Evolutionary conservation across 192 early-diverging fungal species (phyloP).

Genomic region (Entomortierella parvispora): DNA sequence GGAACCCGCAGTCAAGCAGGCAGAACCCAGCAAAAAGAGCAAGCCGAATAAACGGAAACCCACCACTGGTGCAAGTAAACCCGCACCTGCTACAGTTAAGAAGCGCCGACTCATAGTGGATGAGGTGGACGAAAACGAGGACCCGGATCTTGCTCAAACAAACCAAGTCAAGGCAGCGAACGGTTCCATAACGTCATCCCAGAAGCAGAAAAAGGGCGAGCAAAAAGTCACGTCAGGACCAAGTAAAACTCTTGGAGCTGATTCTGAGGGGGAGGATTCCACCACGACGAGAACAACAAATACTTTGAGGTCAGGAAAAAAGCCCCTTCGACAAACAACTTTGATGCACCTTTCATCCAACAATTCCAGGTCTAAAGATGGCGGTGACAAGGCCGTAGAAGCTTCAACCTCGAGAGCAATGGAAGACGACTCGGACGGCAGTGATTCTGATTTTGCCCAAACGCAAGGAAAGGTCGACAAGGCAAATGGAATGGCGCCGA

Average conservation of each 20-base stretch:
- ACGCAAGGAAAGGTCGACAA: neutral
- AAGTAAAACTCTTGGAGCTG: neutral
- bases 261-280: neutral
- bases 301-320: neutral
- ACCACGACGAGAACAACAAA: neutral
- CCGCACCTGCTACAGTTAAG: neutral
- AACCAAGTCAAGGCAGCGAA: neutral
- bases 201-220: neutral
- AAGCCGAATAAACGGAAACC: constrained; percentile 3
- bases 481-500: neutral
- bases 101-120: constrained; percentile 35
- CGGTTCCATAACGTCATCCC: neutral
- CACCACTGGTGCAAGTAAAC: neutral
- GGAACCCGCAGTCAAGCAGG: no score
- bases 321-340: constrained; percentile 21
- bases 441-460: constrained; percentile 11
- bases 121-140: constrained; percentile 43
- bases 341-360: constrained; percentile 24
- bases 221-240: no score
- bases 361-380: neutral
- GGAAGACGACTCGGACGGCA: constrained; percentile 1
- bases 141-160: constrained; percentile 6
- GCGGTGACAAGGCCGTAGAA: neutral
- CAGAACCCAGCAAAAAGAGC: no score
- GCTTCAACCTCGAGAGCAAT: neutral